Evolutionary conservation across 2,329 filamentous ascomycete species (phyloP).

Genomic region (Ophiostoma australiae): DNA sequence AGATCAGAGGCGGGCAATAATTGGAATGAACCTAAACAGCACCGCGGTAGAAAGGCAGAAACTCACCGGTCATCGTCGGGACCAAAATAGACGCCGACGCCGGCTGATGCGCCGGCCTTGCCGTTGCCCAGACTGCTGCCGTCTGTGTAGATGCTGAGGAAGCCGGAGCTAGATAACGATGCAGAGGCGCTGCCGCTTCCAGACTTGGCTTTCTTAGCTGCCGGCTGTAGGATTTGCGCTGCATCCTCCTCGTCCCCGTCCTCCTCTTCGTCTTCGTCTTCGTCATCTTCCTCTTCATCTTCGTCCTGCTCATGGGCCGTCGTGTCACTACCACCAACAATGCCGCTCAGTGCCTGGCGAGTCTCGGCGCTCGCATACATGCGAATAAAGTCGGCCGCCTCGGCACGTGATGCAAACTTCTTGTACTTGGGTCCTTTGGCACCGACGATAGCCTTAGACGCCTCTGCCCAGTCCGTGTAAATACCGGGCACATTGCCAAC

Average conservation of each 20-base stretch:
- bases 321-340: constrained; percentile 13
- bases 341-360: constrained; percentile 38
- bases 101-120: constrained; percentile 49
- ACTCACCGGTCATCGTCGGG: constrained; percentile 48
- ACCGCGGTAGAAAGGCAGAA: neutral
- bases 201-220: constrained; percentile 36
- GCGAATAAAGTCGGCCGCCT: constrained; percentile 73
- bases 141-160: constrained; percentile 56
- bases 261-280: constrained; percentile 29
- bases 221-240: constrained; percentile 35
- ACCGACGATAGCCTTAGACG: constrained; percentile 67
- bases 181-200: constrained; percentile 20
- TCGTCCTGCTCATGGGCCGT: constrained; percentile 26
- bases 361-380: constrained; percentile 43
- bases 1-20: neutral
- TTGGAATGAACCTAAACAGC: neutral
- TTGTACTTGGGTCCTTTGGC: constrained; percentile 66
- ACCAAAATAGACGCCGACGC: constrained; percentile 62
- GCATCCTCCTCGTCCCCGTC: constrained; percentile 30
- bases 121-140: constrained; percentile 59
- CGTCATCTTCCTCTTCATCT: constrained; percentile 30
- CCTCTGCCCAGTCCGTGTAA: constrained; percentile 62
- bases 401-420: constrained; percentile 61
- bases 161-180: constrained; percentile 24
- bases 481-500: constrained; percentile 55